A percentile compares a stretch with the other conserved stretches of the same genome.
Conservation (phyloP, 192 early-diverging fungal genomes). For the Podila clonocystis region DNA sequence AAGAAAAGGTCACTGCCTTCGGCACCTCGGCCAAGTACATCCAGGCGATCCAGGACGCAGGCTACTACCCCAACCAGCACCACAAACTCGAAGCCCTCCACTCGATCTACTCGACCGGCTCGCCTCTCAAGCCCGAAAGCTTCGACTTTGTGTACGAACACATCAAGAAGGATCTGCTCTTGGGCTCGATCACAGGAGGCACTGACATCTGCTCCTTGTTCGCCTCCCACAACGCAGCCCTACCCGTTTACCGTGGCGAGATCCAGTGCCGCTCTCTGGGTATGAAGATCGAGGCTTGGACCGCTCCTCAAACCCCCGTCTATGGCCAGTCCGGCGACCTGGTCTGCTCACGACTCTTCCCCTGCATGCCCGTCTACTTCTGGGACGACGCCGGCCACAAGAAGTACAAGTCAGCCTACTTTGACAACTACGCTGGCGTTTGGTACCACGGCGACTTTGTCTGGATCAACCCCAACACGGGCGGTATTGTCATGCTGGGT, state of each 20-base stretch:
- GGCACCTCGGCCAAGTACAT: constrained; percentile 98
- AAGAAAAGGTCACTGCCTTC: constrained; percentile 87
- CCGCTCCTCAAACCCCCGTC: constrained; percentile 69
- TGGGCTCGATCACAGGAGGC: constrained; percentile 97
- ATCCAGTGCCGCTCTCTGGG: constrained; percentile 93
- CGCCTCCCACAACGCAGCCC: constrained; percentile 88
- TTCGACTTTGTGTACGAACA: constrained; percentile 92
- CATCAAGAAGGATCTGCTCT: constrained; percentile 85
- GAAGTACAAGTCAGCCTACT: constrained; percentile 92
- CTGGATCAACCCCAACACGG: constrained; percentile 81
- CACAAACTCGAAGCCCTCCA: constrained; percentile 73
- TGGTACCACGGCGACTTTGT: constrained; percentile 99
- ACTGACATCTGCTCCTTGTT: constrained; percentile 98
- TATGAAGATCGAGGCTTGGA: constrained; percentile 96
- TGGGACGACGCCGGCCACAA: constrained; percentile 78
- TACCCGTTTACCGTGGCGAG: constrained; percentile 94
- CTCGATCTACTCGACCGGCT: constrained; percentile 93
- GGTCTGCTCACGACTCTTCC: constrained; percentile 94
- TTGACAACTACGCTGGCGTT: constrained; percentile 80
- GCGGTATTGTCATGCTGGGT: constrained; percentile 96
- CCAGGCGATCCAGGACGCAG: constrained; percentile 83
- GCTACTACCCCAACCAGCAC: constrained; percentile 68
- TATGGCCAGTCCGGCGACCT: constrained; percentile 85
- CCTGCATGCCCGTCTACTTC: constrained; percentile 97
- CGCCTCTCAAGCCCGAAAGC: constrained; percentile 91